Base-by-base conservation (phyloP, 371 early-diverging fungal species). In the Encephalitozoon cuniculi region DNA sequence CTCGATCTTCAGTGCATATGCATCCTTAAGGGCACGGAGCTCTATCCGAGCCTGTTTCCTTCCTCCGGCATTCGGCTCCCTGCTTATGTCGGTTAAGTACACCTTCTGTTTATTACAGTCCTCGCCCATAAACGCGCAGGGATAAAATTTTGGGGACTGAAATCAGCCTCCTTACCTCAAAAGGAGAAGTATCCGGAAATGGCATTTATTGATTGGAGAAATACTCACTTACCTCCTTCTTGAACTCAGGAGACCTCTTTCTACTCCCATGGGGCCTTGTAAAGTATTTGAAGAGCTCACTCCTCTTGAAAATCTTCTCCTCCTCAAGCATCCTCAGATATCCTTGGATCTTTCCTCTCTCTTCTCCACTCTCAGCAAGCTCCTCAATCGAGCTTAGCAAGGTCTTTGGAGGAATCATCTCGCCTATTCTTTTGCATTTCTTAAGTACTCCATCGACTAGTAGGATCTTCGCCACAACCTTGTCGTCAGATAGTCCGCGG, bases 1-100 rank as follows among this genome's bases (percentile, higher is more conserved):
- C 23, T 80, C 68, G 32, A 76, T 81, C 44, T 78, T 82, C 26
- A 85, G 53, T 30, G 78, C 71, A 40, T 84, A 79, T 32, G 83
- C 84, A 46, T 84, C 84, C 63, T 79, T 75, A 11, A 82, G 72
- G 2, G 79, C 72, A 30, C 83, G 37, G 1, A 82, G 68, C 34
- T 81, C 83, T 32, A 82, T 82, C 34, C 83, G 2, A 18, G 74
- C 64, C 55, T 76, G 75, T 55, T 82, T 82, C 55, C 75, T 71
- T 5, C 66, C 75, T 40, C 66, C 71, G n/a, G 54, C 63, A n/a
- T 32, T 49, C 34, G 53, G 44, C 7, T 74, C 70, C 18, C 64
- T 63, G n/a, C 78, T 63, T 52, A 67, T 54, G 23, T 77, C 79
- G 11, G 63, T 76, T 30, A 79, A 43, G 71, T 75, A 75, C 15